These are phyloP conservation scores for Rhododendron ferrugineum DNA, from an alignment of 148 eudicot genomes.

Conservation along the genomic window DNA sequence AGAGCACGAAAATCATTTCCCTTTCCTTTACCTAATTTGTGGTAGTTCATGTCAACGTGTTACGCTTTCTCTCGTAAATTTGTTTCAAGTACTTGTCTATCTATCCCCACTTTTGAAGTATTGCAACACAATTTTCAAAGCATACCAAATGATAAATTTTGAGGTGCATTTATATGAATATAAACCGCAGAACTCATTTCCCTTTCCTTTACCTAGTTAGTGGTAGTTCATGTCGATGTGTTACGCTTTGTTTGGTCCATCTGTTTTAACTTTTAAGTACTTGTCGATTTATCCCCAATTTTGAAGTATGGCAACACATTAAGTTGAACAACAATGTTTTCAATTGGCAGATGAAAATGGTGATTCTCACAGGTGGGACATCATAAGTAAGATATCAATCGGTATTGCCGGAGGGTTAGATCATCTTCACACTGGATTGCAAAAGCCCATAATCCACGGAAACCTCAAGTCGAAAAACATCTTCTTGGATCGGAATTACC, in stretches of 20 bases:
- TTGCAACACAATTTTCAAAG: neutral
- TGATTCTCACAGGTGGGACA: conserved; percentile 65
- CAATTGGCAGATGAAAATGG: conserved; percentile 49
- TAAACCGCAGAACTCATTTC: neutral
- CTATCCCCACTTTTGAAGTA: neutral
- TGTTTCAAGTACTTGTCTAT: neutral
- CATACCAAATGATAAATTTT: neutral
- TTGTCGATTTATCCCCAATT: neutral
- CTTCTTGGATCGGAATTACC: conserved; percentile 41
- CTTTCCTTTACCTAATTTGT: neutral
- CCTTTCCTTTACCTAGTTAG: neutral
- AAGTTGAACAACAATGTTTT: conserved; percentile 10
- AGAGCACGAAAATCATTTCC: neutral
- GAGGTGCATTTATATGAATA: neutral
- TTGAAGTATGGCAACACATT: neutral
- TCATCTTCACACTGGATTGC: conserved; percentile 62
- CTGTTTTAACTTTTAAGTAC: neutral
- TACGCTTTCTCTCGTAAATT: neutral
- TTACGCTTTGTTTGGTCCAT: neutral
- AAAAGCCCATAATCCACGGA: conserved; percentile 71
- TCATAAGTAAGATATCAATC: conserved; percentile 46
- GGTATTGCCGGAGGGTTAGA: conserved; percentile 70
- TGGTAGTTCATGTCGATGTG: neutral
- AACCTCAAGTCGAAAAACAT: conserved; percentile 82
- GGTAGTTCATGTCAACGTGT: neutral